phyloP scores from a whole-genome alignment of 1,284 basidiomycete genomes.

The Trichosporon ovoides region DNA sequence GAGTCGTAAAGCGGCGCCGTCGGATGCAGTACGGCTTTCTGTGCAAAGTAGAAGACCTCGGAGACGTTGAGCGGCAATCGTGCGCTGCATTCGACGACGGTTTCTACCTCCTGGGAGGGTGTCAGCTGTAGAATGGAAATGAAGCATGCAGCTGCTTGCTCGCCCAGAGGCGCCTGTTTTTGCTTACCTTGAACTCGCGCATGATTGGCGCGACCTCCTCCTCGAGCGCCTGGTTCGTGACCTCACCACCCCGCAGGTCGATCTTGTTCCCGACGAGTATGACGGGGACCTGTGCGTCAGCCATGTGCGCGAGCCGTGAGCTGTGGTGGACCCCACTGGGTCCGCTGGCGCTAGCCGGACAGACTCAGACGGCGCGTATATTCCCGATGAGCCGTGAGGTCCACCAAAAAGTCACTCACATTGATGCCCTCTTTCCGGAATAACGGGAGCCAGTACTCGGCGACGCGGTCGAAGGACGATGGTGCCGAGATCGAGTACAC shows the following conservation, averaged over 20 bases:
- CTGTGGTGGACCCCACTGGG: not conserved
- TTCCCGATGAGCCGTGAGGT: not conserved
- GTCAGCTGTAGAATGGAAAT: not conserved
- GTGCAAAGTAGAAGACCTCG: slow-evolving; percentile 98
- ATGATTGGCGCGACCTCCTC: slow-evolving; percentile 92
- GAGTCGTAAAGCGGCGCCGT: slow-evolving; percentile 97
- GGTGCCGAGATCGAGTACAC: slow-evolving; percentile 96
- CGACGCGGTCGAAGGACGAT: slow-evolving; percentile 92
- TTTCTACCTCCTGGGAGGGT: slow-evolving; percentile 80
- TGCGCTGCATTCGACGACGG: slow-evolving; percentile 94
- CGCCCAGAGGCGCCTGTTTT: not conserved
- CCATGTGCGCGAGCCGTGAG: not conserved
- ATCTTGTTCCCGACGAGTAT: slow-evolving; percentile 99
- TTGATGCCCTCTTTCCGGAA: slow-evolving; percentile 93
- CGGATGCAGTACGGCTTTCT: slow-evolving; percentile 95
- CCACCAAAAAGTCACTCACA: slow-evolving; percentile 51
- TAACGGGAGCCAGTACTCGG: slow-evolving; percentile 97
- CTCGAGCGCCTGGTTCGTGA: slow-evolving; percentile 90
- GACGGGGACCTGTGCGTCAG: slow-evolving; percentile 71
- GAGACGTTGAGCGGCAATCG: slow-evolving; percentile 85
- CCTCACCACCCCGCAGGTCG: slow-evolving; percentile 83
- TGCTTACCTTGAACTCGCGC: slow-evolving; percentile 85
- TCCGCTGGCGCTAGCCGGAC: not conserved
- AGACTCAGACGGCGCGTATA: not conserved
- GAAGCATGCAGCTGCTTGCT: not conserved